Evolutionary conservation across 2,329 filamentous ascomycete species (phyloP).

Genomic region (Aspergillus quadrilineatus): DNA sequence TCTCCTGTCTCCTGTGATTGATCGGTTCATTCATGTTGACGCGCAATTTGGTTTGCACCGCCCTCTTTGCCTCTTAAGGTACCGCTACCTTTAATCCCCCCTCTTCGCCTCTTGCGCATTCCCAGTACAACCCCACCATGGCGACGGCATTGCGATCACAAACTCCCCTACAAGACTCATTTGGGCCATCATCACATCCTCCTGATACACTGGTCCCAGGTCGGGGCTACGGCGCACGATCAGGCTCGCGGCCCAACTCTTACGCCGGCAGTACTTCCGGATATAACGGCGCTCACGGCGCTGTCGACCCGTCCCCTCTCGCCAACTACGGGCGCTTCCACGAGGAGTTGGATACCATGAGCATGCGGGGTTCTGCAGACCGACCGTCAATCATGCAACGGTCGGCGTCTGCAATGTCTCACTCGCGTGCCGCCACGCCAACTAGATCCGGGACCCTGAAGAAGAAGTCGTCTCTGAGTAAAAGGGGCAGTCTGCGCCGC

Average conservation of each 20-base stretch:
- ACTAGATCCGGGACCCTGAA: slow-evolving; percentile 72
- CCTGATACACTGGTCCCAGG: slow-evolving; percentile 31
- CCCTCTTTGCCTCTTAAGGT: slow-evolving; percentile 9
- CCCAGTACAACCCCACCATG: slow-evolving; percentile 29
- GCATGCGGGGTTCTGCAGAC: slow-evolving; percentile 39
- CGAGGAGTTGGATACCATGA: slow-evolving; percentile 39
- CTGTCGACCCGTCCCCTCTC: slow-evolving; percentile 32
- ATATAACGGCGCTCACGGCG: slow-evolving; percentile 38
- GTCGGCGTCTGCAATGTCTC: slow-evolving; percentile 39
- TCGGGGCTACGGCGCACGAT: slow-evolving; percentile 33
- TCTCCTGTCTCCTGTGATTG: slow-evolving; percentile 7
- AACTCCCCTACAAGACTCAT: slow-evolving; percentile 42
- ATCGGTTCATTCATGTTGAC: slow-evolving; percentile 14
- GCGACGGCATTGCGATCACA: slow-evolving; percentile 39
- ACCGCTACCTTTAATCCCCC: not conserved
- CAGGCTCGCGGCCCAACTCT: slow-evolving; percentile 43
- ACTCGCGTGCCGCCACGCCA: slow-evolving; percentile 39
- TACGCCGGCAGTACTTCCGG: slow-evolving; percentile 38
- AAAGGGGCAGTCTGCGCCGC: slow-evolving; percentile 71
- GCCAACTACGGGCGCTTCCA: slow-evolving; percentile 40
- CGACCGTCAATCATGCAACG: slow-evolving; percentile 35
- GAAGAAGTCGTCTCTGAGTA: slow-evolving; percentile 79
- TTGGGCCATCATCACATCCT: slow-evolving; percentile 31
- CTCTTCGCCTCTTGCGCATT: slow-evolving; percentile 20
- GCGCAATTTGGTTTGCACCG: slow-evolving; percentile 20